phyloP scores from a whole-genome alignment of 805 yeast species.

The Kodamaea fukazawae region DNA sequence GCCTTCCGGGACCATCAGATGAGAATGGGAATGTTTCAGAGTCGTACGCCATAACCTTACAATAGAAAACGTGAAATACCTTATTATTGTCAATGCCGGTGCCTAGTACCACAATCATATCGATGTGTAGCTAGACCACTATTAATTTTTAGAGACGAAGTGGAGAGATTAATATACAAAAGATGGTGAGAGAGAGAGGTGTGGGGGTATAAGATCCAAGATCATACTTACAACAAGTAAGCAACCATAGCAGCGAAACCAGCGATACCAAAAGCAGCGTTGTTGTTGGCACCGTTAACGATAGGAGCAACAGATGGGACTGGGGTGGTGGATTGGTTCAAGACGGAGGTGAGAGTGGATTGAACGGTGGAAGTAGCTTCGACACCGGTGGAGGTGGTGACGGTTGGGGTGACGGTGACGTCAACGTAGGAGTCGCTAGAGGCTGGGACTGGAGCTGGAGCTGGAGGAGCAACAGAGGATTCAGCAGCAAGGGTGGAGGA shows the following conservation, averaged over 20 bases:
- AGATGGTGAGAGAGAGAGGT: too few relatives aligned
- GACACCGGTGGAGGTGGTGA: constrained; percentile 45
- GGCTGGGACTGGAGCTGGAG: constrained; percentile 14
- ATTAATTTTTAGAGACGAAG: too few relatives aligned
- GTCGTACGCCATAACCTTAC: too few relatives aligned
- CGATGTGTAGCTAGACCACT: too few relatives aligned
- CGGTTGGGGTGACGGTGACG: constrained; percentile 49
- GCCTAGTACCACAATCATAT: too few relatives aligned
- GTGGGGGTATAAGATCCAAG: too few relatives aligned
- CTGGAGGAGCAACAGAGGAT: constrained; percentile 8
- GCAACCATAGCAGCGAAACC: constrained; percentile 44
- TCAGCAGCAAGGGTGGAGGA: too few relatives aligned
- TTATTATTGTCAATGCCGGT: too few relatives aligned
- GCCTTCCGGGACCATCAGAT: too few relatives aligned
- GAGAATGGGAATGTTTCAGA: too few relatives aligned
- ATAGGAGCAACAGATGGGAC: constrained; percentile 24
- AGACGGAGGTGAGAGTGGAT: constrained; percentile 37
- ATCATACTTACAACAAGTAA: constrained; percentile 27
- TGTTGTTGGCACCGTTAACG: constrained; percentile 33
- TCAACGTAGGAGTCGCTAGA: constrained; percentile 41
- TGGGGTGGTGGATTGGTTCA: constrained; percentile 17
- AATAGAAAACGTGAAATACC: too few relatives aligned
- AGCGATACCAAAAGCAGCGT: constrained; percentile 33
- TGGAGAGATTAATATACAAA: constrained; percentile 1
- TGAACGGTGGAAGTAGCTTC: constrained; percentile 41